Evolutionary conservation across 2,329 filamentous ascomycete species (phyloP).

Genomic region (Neonectria neomacrospora): DNA sequence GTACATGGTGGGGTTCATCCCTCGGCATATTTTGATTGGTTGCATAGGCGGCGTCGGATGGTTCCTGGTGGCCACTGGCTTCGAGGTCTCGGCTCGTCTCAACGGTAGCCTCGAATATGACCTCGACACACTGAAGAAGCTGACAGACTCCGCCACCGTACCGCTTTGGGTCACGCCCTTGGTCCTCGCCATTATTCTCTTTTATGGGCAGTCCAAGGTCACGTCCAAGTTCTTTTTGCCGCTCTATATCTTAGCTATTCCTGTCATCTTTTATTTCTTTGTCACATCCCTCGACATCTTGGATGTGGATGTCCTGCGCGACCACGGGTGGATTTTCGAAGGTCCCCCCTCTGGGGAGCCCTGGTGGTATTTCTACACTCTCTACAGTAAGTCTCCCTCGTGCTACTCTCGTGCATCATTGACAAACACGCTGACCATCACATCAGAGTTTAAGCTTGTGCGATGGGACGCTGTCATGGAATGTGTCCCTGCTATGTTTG

Average conservation of each 20-base stretch:
- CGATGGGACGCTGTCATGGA: conserved; percentile 86
- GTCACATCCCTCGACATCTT: conserved; percentile 76
- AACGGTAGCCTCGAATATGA: conserved; percentile 88
- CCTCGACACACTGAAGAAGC: conserved; percentile 76
- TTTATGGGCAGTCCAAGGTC: conserved; percentile 79
- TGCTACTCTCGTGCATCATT: background rate
- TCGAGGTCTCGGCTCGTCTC: conserved; percentile 91
- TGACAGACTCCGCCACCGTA: conserved; percentile 79
- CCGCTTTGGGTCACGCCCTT: conserved; percentile 87
- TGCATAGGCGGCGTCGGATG: conserved; percentile 98
- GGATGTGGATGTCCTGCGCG: conserved; percentile 73
- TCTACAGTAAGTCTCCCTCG: conserved; percentile 76
- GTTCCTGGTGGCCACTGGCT: conserved; percentile 90
- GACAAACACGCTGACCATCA: conserved; percentile 30
- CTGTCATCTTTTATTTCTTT: conserved; percentile 80
- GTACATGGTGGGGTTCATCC: conserved; percentile 96
- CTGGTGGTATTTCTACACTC: conserved; percentile 97
- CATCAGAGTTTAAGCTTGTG: conserved; percentile 79
- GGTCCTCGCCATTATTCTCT: conserved; percentile 77
- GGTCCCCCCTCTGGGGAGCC: conserved; percentile 86
- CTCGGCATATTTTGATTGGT: conserved; percentile 93
- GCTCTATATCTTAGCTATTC: conserved; percentile 83
- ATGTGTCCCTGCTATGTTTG: conserved; percentile 93
- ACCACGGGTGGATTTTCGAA: conserved; percentile 90
- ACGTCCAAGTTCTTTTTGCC: conserved; percentile 88